Evolutionary conservation across 352 stramenopile genomes (phyloP), one percentile per base, ranked within the genome.

Genomic region (Achlya hypogyna): DNA sequence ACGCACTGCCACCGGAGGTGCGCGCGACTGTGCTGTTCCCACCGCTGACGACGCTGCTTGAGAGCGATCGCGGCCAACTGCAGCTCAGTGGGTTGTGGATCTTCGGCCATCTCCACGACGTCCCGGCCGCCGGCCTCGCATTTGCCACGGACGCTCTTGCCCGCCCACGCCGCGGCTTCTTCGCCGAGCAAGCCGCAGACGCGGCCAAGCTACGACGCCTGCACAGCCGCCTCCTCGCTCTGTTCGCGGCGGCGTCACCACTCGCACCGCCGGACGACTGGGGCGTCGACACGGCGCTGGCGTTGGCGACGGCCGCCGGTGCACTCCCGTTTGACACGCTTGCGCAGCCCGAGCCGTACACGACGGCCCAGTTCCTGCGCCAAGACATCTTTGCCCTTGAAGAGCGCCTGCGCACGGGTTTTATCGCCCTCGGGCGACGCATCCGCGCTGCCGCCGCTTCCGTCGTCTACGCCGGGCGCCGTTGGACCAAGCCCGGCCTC

Each of bases 301-400:
- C 34, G 22, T 20, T 62, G 20, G 53, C 53, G 3, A 16, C 34
- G 31, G 27, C 31, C 10, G 53, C 27, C n/a, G 29, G 20, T 9
- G 16, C 14, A 12, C 34, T 62, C 4, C 53, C 53, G 5, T 62
- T 32, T n/a, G 53, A 27, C 9, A 40, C 53, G 25, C 34, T 62
- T 8, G 8, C 35, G 16, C 45, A n/a, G 6, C 35, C 53, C 25
- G 53, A 62, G 34, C 35, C 53, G 14, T 62, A 62, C 35, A 62
- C 53, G 66, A 59, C 76, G 42, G 79, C 84, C 16, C 86, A 94
- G 65, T 91, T 91, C 34, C 80, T 81, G 43, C 79, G 86, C 0
- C 86, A 94, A 71, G 86, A 94, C 53, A 65, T 94, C 20, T 94
- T 91, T 69, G 62, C 90, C 0, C 62, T 89, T 1, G 86, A 94